These are phyloP conservation scores for Oryza brachyantha DNA, from an alignment of 176 grass and related monocot genomes.

Conservation along the genomic window DNA sequence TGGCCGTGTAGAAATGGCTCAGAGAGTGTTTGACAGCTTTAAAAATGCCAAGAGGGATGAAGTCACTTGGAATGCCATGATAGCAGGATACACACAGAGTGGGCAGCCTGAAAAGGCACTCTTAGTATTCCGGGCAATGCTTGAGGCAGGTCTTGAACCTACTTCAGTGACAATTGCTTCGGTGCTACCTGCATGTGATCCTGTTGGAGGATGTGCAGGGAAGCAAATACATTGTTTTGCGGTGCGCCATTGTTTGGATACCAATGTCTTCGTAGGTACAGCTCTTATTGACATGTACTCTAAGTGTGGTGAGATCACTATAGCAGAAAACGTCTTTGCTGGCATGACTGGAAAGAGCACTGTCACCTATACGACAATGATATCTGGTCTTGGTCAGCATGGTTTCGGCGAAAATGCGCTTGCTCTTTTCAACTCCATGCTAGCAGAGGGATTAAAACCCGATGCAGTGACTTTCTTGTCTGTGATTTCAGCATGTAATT, in stretches of 20 bases:
- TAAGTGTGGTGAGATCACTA: conserved; percentile 68
- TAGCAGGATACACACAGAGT: conserved; percentile 71
- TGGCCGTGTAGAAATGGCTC: conserved; percentile 55
- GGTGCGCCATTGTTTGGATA: conserved; percentile 45
- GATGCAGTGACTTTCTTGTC: conserved; percentile 76
- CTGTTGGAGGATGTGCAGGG: conserved; percentile 50
- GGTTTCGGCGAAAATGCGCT: conserved; percentile 63
- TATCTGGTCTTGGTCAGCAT: conserved; percentile 79
- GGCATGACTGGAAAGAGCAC: conserved; percentile 70
- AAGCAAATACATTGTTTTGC: conserved; percentile 86
- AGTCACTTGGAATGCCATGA: conserved; percentile 98
- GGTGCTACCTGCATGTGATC: conserved; percentile 66
- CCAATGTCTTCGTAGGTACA: conserved; percentile 71
- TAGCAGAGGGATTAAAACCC: conserved; percentile 48
- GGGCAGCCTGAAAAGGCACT: conserved; percentile 55
- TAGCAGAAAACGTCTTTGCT: conserved; percentile 66
- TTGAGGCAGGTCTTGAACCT: conserved; percentile 56
- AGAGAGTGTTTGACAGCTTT: conserved; percentile 61
- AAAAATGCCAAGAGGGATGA: conserved; percentile 42
- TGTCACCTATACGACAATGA: conserved; percentile 75
- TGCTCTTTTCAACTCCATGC: conserved; percentile 69
- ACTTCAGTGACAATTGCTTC: conserved; percentile 79
- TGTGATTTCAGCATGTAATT: conserved; percentile 70
- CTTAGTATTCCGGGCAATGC: conserved; percentile 57
- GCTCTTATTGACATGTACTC: conserved; percentile 89